Base-by-base conservation (phyloP, 495 filamentous ascomycete genomes). In the Penicillium desertorum region DNA sequence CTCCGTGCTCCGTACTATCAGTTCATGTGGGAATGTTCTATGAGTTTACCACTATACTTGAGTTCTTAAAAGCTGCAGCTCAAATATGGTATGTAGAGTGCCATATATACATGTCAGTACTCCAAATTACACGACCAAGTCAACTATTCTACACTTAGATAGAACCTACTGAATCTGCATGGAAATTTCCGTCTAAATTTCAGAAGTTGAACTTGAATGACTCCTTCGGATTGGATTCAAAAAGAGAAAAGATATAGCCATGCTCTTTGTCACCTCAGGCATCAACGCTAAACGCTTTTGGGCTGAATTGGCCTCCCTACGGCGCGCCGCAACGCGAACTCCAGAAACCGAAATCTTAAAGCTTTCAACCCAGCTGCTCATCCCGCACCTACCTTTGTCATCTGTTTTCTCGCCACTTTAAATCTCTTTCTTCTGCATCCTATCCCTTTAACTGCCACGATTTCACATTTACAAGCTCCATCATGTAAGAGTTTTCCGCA, bases 301-400 rank as follows among this genome's bases (percentile, higher is more conserved):
- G 59, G 66, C 37, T 36, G 45, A 67, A 71, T 59, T 69, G 66
- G 64, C 60, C 62, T 61, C 55, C 61, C 62, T 64, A 58, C 61
- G 34, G 63, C 63, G 62, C 68, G 63, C 61, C 62, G 67, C 66
- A 74, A 70, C 71, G 71, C 71, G 71, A 72, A 62, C 65, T 64
- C 62, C 60, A 66, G 62, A 59, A 65, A 60, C 53, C 37, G 63
- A 69, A 66, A 64, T 69, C 57, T 58, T 56, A 63, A 51, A 63
- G 65, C 65, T 67, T 57, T 57, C 56, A 51, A 57, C 47, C 36
- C 54, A 57, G 45, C 45, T 57, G 20, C 53, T 29, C 49, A 54
- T 46, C 41, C 37, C 34, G 30, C 42, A 42, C 22, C 39, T 9
- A 45, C 39, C 52, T 46, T 55, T 47, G 41, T 34, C 30, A 48